phyloP scores from a whole-genome alignment of 345 rosid genomes.

The Garcia nutans region DNA sequence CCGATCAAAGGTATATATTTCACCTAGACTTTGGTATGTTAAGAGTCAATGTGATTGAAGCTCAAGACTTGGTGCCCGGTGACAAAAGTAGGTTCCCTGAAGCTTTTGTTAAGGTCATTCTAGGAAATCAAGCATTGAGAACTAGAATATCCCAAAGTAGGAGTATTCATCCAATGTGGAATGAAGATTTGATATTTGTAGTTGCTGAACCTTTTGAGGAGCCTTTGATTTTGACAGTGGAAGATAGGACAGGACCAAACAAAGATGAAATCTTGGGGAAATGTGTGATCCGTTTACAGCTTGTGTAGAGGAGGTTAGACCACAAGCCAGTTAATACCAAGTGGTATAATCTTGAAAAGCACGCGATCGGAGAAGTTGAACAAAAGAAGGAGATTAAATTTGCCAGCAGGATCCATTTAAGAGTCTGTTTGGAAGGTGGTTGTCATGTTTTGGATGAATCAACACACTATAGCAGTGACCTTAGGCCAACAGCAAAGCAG shows the following conservation, averaged over 20 bases:
- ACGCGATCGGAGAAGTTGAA: constrained; percentile 23
- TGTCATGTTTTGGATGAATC: constrained; percentile 38
- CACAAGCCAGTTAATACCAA: constrained; percentile 31
- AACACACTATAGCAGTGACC: constrained; percentile 33
- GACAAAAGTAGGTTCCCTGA: constrained; percentile 32
- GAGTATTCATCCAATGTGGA: constrained; percentile 34
- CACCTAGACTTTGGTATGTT: constrained; percentile 38
- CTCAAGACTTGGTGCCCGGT: constrained; percentile 33
- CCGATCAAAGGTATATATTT: constrained; percentile 32
- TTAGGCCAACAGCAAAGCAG: constrained; percentile 38
- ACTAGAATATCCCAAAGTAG: constrained; percentile 27
- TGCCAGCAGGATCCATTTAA: constrained; percentile 30
- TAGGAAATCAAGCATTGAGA: constrained; percentile 28
- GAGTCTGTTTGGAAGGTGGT: constrained; percentile 32
- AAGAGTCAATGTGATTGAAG: constrained; percentile 38
- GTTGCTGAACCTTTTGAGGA: constrained; percentile 35
- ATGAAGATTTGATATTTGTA: constrained; percentile 34
- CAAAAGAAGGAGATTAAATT: constrained; percentile 30
- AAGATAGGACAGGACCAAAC: constrained; percentile 23
- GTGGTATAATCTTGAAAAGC: constrained; percentile 36
- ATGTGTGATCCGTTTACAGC: constrained; percentile 27
- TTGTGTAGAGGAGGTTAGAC: constrained; percentile 34
- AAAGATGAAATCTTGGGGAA: constrained; percentile 31
- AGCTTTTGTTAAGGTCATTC: constrained; percentile 24
- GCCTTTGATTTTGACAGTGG: constrained; percentile 33